Evolutionary conservation across 2,329 filamentous ascomycete species (phyloP).

Genomic region (Ambrosiella beaveri): DNA sequence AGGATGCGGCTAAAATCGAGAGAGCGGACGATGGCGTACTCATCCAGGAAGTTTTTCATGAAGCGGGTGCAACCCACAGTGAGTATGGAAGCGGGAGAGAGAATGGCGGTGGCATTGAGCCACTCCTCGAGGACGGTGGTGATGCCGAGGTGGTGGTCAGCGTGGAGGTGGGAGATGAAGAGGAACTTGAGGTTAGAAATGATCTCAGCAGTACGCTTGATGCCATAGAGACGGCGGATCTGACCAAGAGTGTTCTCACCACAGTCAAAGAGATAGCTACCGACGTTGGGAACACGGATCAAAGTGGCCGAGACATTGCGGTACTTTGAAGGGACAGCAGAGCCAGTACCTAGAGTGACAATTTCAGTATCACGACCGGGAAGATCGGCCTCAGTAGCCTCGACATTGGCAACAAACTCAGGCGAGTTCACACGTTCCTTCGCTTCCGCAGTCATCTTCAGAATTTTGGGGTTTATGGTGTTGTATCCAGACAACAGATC

Average conservation of each 20-base stretch:
- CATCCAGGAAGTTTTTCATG: conserved; percentile 61
- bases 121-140: conserved; percentile 68
- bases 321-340: conserved; percentile 77
- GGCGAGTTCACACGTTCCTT: conserved; percentile 24
- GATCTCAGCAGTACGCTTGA: conserved; percentile 47
- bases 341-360: conserved; percentile 78
- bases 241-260: conserved; percentile 89
- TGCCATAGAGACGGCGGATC: conserved; percentile 54
- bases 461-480: conserved; percentile 26
- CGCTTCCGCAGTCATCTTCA: conserved; percentile 34
- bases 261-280: conserved; percentile 80
- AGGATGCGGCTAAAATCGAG: conserved; percentile 44
- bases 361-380: conserved; percentile 65
- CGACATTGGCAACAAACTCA: conserved; percentile 31
- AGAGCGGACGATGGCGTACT: conserved; percentile 65
- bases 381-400: conserved; percentile 42
- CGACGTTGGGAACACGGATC: conserved; percentile 63
- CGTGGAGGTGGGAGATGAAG: conserved; percentile 91
- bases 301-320: conserved; percentile 87
- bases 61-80: conserved; percentile 50
- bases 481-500: conserved; percentile 30
- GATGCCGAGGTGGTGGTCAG: conserved; percentile 85
- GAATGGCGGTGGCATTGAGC: conserved; percentile 38
- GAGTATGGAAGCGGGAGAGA: conserved; percentile 27
- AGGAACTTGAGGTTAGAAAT: conserved; percentile 65